Percentiles rank a stretch among this genome's conserved stretches.
phyloP scores from a whole-genome alignment of 2,329 filamentous ascomycete genomes.

The Fusarium equiseti region DNA sequence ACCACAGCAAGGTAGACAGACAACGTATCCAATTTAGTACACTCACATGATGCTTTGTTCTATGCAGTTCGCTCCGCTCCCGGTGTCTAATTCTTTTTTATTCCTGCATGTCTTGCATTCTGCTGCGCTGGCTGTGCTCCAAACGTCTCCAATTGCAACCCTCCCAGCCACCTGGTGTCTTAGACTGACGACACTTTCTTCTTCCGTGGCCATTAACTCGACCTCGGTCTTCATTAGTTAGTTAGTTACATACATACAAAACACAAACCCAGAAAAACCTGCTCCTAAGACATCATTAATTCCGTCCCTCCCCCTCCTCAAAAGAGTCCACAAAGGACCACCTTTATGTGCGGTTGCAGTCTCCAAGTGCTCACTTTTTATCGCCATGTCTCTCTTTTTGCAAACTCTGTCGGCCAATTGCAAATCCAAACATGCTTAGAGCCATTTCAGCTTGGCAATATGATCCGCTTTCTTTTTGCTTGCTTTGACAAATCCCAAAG shows the following conservation, averaged over 20 bases:
- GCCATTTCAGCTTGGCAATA: slow-evolving; percentile 87
- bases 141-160: slow-evolving; percentile 17
- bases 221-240: slow-evolving; percentile 5
- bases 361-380: slow-evolving; percentile 5
- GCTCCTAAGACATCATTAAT: slow-evolving; percentile 14
- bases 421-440: slow-evolving; percentile 55
- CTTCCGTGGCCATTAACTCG: slow-evolving; percentile 14
- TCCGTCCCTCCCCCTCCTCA: slow-evolving; percentile 15
- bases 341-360: slow-evolving; percentile 12
- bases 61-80: slow-evolving; percentile 39
- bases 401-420: slow-evolving; percentile 20
- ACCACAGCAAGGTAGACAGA: neutral
- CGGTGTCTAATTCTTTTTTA: slow-evolving; percentile 36
- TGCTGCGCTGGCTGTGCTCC: slow-evolving; percentile 40
- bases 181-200: slow-evolving; percentile 38
- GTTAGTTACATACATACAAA: neutral
- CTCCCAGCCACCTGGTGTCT: slow-evolving; percentile 45
- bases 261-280: slow-evolving; percentile 1
- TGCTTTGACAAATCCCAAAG: slow-evolving; percentile 87
- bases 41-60: slow-evolving; percentile 46
- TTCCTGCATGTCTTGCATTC: slow-evolving; percentile 41
- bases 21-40: neutral
- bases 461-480: slow-evolving; percentile 95
- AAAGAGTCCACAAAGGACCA: slow-evolving; percentile 13
- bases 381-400: slow-evolving; percentile 30